A percentile compares a stretch with the other conserved stretches of the same genome.
These are phyloP conservation scores for Ilyonectria mors-panacis DNA, from an alignment of 2,329 filamentous ascomycete species.

Conservation along the genomic window DNA sequence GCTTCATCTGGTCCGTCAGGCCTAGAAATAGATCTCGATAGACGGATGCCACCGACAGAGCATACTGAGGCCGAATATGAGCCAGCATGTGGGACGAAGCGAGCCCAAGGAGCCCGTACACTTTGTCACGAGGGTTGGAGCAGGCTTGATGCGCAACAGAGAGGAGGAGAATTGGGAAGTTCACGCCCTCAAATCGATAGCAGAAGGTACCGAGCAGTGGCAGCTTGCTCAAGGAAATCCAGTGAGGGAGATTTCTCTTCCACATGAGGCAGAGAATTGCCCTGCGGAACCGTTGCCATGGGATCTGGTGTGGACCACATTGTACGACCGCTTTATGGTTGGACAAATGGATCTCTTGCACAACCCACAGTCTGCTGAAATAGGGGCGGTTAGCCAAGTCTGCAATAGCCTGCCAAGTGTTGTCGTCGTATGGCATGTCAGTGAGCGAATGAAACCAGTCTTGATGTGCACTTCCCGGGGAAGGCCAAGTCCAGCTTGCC, in stretches of 20 bases:
- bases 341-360: conserved; percentile 10
- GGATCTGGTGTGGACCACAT: not conserved
- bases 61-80: not conserved
- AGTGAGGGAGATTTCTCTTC: not conserved
- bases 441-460: not conserved
- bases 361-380: conserved; percentile 7
- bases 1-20: not conserved
- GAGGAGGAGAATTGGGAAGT: not conserved
- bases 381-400: not conserved
- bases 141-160: not conserved
- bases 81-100: not conserved
- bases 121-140: conserved; percentile 3
- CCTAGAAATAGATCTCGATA: not conserved
- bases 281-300: conserved; percentile 1
- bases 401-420: not conserved
- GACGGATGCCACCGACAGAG: not conserved
- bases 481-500: not conserved
- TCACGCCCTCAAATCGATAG: not conserved
- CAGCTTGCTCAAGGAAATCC: not conserved
- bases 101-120: conserved; percentile 4
- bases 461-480: not conserved
- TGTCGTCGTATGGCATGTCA: not conserved
- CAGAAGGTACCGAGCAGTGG: not conserved
- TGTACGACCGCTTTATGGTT: not conserved
- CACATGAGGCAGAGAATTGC: conserved; percentile 1